These are phyloP conservation scores for Citrus australasica DNA, from an alignment of 345 rosid species.

Conservation along the genomic window DNA sequence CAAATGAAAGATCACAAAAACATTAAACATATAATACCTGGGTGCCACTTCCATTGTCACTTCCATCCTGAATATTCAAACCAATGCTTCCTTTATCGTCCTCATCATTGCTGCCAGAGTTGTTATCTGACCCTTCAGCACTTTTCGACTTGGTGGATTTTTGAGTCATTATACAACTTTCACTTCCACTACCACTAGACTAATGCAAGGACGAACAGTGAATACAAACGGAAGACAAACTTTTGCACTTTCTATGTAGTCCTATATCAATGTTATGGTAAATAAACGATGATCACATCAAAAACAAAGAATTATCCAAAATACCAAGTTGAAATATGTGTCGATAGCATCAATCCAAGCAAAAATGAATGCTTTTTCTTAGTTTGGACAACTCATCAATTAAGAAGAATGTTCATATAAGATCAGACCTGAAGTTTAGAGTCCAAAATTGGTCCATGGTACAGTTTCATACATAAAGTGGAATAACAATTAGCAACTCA, in stretches of 20 bases:
- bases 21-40: conserved; percentile 13
- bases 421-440: conserved; percentile 19
- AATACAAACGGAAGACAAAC: conserved; percentile 11
- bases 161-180: conserved; percentile 27
- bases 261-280: neutral
- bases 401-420: conserved; percentile 1
- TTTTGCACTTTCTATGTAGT: conserved; percentile 2
- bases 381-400: conserved; percentile 1
- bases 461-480: conserved; percentile 15
- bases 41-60: conserved; percentile 37
- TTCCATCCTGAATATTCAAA: conserved; percentile 27
- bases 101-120: conserved; percentile 31
- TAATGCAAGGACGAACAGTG: conserved; percentile 23
- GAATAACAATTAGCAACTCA: conserved; percentile 31
- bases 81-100: conserved; percentile 25
- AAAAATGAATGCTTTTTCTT: conserved; percentile 2
- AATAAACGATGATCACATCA: neutral
- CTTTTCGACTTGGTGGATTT: conserved; percentile 20
- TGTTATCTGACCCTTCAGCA: conserved; percentile 23
- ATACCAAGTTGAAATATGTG: conserved; percentile 3
- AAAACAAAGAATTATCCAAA: neutral
- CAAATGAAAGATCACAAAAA: neutral
- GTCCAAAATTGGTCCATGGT: conserved; percentile 15
- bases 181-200: conserved; percentile 36
- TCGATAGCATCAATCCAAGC: neutral